These are phyloP conservation scores for Blastocystis hominis DNA, from an alignment of 352 stramenopile species.

Conservation along the genomic window DNA sequence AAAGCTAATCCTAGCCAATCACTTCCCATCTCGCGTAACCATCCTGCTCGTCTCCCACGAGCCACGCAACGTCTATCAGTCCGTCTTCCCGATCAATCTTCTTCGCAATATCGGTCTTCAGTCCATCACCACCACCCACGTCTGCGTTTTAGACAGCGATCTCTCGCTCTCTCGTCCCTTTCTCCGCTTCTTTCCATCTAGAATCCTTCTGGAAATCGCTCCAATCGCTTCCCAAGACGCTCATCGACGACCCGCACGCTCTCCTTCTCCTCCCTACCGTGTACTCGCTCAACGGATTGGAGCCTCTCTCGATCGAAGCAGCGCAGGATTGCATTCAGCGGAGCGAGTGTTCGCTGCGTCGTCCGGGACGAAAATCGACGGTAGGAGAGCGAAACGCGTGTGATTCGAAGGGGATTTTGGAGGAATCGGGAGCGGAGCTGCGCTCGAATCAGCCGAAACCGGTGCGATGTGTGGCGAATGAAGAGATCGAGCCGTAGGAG, in stretches of 20 bases:
- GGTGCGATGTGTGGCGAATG: background rate
- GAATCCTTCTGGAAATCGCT: background rate
- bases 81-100: background rate
- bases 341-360: background rate
- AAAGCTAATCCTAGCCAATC: background rate
- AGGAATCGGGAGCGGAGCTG: background rate
- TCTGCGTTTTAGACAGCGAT: background rate
- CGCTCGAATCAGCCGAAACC: background rate
- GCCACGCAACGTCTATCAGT: background rate
- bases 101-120: slow-evolving; percentile 13
- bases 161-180: background rate
- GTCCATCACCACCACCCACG: background rate
- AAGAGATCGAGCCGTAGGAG: background rate
- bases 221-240: background rate
- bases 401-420: background rate
- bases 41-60: background rate
- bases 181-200: background rate
- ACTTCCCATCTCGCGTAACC: background rate
- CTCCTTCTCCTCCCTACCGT: background rate
- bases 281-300: background rate
- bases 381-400: background rate
- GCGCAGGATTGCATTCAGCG: background rate
- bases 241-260: background rate
- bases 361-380: background rate
- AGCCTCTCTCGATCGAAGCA: background rate